Conservation (phyloP, 1,284 basidiomycete species). For the Trichosporon sp. region DNA sequence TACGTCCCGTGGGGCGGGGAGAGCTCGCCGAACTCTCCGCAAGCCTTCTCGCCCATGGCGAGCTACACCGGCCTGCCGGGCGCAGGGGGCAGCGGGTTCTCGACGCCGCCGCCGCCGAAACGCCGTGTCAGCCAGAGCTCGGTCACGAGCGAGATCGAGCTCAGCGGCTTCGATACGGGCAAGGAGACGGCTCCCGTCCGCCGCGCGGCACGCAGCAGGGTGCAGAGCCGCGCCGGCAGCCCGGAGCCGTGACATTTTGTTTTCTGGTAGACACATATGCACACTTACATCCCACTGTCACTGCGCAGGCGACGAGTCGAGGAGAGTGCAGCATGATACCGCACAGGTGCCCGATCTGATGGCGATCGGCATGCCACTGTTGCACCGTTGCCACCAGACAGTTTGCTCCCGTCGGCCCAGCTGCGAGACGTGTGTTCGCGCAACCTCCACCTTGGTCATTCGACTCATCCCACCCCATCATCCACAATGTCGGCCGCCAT, state of each 20-base stretch:
- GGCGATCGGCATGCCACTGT: not conserved
- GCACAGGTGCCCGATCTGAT: not conserved
- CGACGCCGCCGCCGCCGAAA: slow-evolving; percentile 1
- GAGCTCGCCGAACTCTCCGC: not conserved
- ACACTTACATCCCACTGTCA: not conserved
- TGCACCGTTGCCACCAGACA: not conserved
- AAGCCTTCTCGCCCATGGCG: not conserved
- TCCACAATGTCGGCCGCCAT: slow-evolving; percentile 30
- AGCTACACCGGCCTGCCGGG: not conserved
- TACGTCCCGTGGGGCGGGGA: slow-evolving; percentile 16
- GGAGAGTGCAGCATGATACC: not conserved
- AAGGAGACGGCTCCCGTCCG: not conserved
- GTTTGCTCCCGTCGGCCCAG: not conserved
- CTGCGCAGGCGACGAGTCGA: not conserved
- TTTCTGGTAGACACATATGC: not conserved
- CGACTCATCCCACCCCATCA: not conserved
- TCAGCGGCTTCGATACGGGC: not conserved
- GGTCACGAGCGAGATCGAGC: not conserved
- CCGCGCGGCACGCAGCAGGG: not conserved
- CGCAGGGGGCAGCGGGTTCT: not conserved
- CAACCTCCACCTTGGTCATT: not conserved
- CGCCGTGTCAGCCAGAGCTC: not conserved
- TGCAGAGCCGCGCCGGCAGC: not conserved
- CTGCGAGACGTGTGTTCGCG: not conserved
- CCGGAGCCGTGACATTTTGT: not conserved